Evolutionary conservation across 306 rosid species (phyloP), one percentile per base, ranked within the genome.

Genomic region (Prunus dulcis): DNA sequence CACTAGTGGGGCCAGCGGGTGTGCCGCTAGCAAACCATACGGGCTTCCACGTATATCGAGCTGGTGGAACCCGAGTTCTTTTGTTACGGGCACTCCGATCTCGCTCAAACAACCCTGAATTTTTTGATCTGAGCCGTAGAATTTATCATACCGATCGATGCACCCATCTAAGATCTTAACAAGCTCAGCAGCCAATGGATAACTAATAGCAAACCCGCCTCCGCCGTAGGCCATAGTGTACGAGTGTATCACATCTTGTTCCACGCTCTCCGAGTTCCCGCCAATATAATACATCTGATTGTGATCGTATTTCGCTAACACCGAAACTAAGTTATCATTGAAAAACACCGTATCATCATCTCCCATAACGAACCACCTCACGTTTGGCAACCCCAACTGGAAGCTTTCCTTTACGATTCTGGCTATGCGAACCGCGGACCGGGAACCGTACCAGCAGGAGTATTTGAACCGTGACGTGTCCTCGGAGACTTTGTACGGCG

Each of bases 341-440:
- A 93, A 93, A 70, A 91, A 91, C 1, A 91, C 87, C 0, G 98
- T 93, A n/a, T 93, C 98, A 1, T 93, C 98, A 1, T 93, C 98
- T 2, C 95, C 95, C 98, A 93, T 82, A 3, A 93, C 97, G 12
- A 93, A 91, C 98, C 98, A 91, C 72, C 97, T 83, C 53, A 91
- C 87, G 13, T 85, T 75, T 0, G 77, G 80, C 57, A 82, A 0
- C 5, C 90, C 91, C 12, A 93, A 12, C 57, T 93, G 90, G 49
- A 89, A 93, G 65, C 89, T 89, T 84, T 93, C 97, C 64, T 93
- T 89, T 53, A 93, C 83, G 45, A 91, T 93, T 12, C 98, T 78
- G 2, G 95, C 93, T 13, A 91, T 73, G 4, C 91, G 87, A 28
- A 88, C 77, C 2, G 96, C 95, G 0, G 96, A 89, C n/a, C 96